Evolutionary conservation across 345 rosid genomes (phyloP), one percentile per base, ranked within the genome.

Genomic region (Physaria fendleri): DNA sequence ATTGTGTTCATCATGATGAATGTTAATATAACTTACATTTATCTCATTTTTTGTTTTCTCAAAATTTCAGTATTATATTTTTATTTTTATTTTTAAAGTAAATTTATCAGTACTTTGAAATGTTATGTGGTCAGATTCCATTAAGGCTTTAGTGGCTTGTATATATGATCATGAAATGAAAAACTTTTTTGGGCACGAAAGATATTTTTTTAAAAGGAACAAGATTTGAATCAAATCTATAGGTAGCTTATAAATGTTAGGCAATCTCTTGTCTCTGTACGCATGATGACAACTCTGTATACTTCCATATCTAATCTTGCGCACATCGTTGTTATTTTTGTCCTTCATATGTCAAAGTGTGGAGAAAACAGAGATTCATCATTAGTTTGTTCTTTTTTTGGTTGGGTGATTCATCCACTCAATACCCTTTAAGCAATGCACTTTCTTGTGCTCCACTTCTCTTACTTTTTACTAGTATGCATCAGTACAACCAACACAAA

Each of bases 391-490:
- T 34, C 6, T 16, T 11, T 3, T 3, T 15, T 14, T 22, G 24
- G 0, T 66, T 38, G 27, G 12, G 71, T 65, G 64, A 45, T 38
- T 14, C 4, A 46, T 14, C 49, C 71, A 56, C 64, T 56, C 42
- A 29, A 47, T 56, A 11, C 32, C 38, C 15, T 56, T 42, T 20
- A 29, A 56, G 51, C 64, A 39, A 39, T 38, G 71, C 71, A 66
- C 21, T 38, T 38, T 28, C 8, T 28, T 21, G 56, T 65, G 71
- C 42, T 57, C 71, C 71, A 66, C 56, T 56, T 27, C 4, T 37
- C 22, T 65, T 46, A 40, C 63, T 56, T 35, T 20, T 47, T 32
- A 15, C 4, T 49, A 2, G 20, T 21, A n/a, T n/a, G n/a, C n/a
- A n/a, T n/a, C n/a, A n/a, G n/a, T n/a, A n/a, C n/a, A n/a, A n/a